Base-by-base conservation (phyloP, 306 rosid genomes). In the Begonia masoniana region DNA sequence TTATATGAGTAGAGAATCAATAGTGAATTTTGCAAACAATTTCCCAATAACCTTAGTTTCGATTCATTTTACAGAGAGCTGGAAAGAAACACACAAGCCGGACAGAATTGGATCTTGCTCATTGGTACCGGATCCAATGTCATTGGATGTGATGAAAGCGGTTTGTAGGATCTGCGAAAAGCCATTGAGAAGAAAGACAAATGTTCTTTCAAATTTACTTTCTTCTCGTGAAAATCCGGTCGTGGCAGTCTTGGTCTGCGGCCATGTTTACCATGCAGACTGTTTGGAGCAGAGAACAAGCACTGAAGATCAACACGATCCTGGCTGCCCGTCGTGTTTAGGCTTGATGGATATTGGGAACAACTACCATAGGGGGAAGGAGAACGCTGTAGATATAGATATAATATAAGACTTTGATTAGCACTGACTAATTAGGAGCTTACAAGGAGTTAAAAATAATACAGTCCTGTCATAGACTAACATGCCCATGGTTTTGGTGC, bases 191-290 rank as follows among this genome's bases (percentile, higher is more conserved):
- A 70, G 78, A 15, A 84, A 74, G 67, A 71, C 72, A 47, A 68
- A 67, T 48, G 65, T 68, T 55, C 72, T 76, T 10, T 88, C 79
- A 2, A 64, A 50, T 67, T 64, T 81, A 0, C 15, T 71, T 15
- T 64, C 88, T 54, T 71, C 80, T 14, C 51, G 58, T 4, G 93
- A 87, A 54, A 84, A 72, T 21, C 76, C 84, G 11, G 81, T 70
- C 12, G 96, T 82, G 65, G 96, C 95, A 15, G 87, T 87, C 50
- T 70, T 92, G 64, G 87, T 69, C 15, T 92, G 99, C 10, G 96
- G 96, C 56, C 99, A 92, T 59, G 74, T 71, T 62, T 92, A 73
- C 70, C 99, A 92, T 54, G 83, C 87, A 0, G 94, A 81, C 17
- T 92, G 99, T 66, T 78, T 92, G 67, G 99, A 92, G 73, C 76